A percentile compares a stretch with the other conserved stretches of the same genome.
Conservation (phyloP, 164 flowering plant genomes). For the Annona cherimola region DNA sequence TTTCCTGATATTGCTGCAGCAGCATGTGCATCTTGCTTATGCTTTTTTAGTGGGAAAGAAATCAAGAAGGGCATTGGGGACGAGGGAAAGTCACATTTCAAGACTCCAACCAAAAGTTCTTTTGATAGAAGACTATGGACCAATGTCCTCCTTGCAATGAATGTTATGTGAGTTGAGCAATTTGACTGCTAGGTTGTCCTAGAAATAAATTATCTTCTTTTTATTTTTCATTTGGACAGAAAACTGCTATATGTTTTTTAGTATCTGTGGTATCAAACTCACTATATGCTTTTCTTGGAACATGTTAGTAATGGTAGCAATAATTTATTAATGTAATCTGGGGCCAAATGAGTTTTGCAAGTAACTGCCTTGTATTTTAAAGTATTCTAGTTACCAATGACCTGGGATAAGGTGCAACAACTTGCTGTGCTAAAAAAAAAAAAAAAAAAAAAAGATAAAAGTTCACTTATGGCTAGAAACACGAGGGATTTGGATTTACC, state of each 20-base stretch:
- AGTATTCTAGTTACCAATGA: neutral
- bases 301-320: no score
- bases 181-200: neutral
- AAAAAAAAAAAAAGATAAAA: neutral
- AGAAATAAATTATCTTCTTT: neutral
- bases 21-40: conserved; percentile 32
- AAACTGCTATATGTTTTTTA: neutral
- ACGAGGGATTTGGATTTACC: neutral
- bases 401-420: neutral
- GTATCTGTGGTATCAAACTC: neutral
- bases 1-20: conserved; percentile 26
- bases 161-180: conserved; percentile 57
- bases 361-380: no score
- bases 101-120: conserved; percentile 29
- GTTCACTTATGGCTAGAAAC: neutral
- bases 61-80: conserved; percentile 15
- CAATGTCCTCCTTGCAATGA: conserved; percentile 51
- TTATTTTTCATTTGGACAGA: neutral
- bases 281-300: neutral
- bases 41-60: conserved; percentile 42
- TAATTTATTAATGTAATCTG: no score
- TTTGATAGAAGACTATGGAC: conserved; percentile 52
- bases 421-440: neutral
- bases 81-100: conserved; percentile 23
- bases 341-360: no score